Evolutionary conservation across 2,329 filamentous ascomycete genomes (phyloP).

Genomic region (Verticillium zaregamsianum): DNA sequence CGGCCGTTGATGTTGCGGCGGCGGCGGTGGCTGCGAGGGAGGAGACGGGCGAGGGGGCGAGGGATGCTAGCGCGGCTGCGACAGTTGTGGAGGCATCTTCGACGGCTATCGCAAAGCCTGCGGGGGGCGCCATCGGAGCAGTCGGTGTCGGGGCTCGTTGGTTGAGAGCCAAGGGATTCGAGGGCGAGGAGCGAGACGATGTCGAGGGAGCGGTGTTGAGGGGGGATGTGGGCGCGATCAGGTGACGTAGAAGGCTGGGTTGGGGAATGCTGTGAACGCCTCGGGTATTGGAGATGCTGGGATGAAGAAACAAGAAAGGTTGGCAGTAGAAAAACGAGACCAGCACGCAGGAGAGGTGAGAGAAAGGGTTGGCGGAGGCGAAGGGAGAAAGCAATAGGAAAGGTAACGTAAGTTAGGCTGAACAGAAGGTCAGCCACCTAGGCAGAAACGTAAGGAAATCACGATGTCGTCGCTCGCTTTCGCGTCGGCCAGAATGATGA

Average conservation of each 20-base stretch:
- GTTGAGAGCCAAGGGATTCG: background rate
- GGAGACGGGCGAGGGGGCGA: background rate
- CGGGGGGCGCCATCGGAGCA: background rate
- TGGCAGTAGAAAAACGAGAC: background rate
- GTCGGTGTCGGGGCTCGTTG: background rate
- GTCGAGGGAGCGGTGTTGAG: slow-evolving; percentile 5
- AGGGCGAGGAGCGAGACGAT: background rate
- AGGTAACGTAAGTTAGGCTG: background rate
- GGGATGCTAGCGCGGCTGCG: slow-evolving; percentile 9
- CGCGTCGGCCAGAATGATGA: background rate
- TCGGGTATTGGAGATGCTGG: background rate
- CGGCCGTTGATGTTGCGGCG: slow-evolving; percentile 19
- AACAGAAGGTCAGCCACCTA: background rate
- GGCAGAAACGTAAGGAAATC: background rate
- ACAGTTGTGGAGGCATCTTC: slow-evolving; percentile 3
- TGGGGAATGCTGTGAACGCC: background rate
- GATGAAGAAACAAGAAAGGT: background rate
- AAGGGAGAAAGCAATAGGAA: background rate
- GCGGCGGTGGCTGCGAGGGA: slow-evolving; percentile 21
- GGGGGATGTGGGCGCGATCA: background rate
- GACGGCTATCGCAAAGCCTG: slow-evolving; percentile 3
- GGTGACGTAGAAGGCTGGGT: background rate
- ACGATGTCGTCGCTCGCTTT: background rate
- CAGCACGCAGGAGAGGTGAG: slow-evolving; percentile 3
- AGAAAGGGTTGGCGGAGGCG: background rate